Percentiles rank a stretch among this genome's conserved stretches.
Conservation (phyloP, 225 moss, liverwort and hornwort genomes). For the Pseudisothecium myosuroides region DNA sequence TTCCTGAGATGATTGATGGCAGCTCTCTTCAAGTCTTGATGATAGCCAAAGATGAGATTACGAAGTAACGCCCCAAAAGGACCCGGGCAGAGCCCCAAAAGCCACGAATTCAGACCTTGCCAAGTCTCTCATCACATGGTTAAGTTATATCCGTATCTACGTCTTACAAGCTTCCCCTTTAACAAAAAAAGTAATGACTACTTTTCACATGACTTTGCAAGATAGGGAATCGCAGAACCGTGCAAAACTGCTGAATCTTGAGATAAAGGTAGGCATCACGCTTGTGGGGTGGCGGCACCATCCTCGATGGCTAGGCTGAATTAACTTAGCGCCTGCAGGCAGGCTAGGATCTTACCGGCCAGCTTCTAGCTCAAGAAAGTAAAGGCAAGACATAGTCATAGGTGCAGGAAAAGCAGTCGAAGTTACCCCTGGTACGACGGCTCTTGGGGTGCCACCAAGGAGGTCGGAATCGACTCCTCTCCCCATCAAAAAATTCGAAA, state of each 20-base stretch:
- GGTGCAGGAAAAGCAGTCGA: not conserved
- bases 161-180: not conserved
- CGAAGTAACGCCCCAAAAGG: not conserved
- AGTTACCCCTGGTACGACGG: not conserved
- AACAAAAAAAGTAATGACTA: not conserved
- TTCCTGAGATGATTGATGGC: not conserved
- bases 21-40: not conserved
- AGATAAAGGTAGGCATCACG: not conserved
- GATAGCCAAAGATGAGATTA: not conserved
- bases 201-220: not conserved
- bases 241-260: not conserved
- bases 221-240: not conserved
- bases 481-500: not conserved
- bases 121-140: not conserved
- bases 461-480: not conserved
- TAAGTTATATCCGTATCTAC: not conserved
- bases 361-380: not conserved
- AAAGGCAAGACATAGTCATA: not conserved
- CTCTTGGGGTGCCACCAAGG: not conserved
- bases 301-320: not conserved
- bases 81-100: not conserved
- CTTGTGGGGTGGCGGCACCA: not conserved
- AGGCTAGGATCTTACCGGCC: not conserved
- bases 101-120: not conserved
- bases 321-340: not conserved